Conservation (phyloP, 805 yeast species). For the Starmera amethionina region DNA sequence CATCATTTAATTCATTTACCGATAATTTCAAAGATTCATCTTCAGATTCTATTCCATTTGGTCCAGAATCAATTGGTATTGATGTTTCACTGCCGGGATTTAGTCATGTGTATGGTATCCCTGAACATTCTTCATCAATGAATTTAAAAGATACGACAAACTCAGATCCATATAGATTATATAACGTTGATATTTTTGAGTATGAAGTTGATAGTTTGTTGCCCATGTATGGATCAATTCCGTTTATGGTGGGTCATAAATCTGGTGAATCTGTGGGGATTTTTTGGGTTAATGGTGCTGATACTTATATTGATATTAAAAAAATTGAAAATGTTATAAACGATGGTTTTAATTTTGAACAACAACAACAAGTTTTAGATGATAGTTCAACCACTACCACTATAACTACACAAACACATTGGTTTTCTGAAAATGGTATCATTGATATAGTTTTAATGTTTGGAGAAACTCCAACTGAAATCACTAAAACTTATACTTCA, state of each 20-base stretch:
- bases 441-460: constrained; percentile 65
- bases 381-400: background rate
- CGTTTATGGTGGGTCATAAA: constrained; percentile 68
- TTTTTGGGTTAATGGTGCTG: constrained; percentile 91
- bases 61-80: constrained; percentile 83
- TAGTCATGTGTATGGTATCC: constrained; percentile 78
- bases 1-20: constrained; percentile 52
- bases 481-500: constrained; percentile 51
- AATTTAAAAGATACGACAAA: constrained; percentile 57
- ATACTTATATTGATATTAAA: constrained; percentile 74
- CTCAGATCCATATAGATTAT: constrained; percentile 74
- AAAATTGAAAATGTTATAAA: constrained; percentile 19
- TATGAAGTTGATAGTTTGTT: constrained; percentile 72
- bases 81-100: constrained; percentile 62
- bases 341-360: constrained; percentile 1
- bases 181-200: constrained; percentile 92
- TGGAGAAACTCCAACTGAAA: constrained; percentile 44
- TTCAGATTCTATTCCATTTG: constrained; percentile 59
- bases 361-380: constrained; percentile 1
- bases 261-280: constrained; percentile 56
- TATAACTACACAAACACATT: constrained; percentile 48
- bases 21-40: constrained; percentile 65
- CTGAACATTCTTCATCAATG: constrained; percentile 87
- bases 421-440: constrained; percentile 90
- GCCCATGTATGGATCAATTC: constrained; percentile 95